Base-by-base conservation (phyloP, 192 early-diverging fungal species). In the Oehlia diaphana region DNA sequence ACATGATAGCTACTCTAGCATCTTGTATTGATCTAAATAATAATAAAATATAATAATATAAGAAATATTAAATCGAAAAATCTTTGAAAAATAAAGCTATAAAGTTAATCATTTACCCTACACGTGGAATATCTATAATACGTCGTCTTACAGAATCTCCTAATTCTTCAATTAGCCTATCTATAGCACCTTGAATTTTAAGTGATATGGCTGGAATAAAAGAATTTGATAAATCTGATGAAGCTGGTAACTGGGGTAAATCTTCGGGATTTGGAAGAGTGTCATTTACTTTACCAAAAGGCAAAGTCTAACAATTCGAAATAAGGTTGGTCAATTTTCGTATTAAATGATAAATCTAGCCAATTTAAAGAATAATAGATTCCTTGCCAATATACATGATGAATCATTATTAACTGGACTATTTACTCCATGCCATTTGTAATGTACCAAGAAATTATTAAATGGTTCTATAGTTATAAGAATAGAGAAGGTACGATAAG, bases 1-100 rank as follows among this genome's bases (percentile, higher is more conserved):
- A 99, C 63, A 99, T 80, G 31, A 98, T 87, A 0, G 87, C 95
- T 3, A 96, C 85, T 31, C 93, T 84, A 35, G 93, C 87, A 16
- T 81, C 73, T 39, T 81, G 77, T 28, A 39, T 31, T 28, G 81
- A 69, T 47, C 84, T 88, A 75, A n/a, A 49, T 58, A 21, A 62
- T 26, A 26, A 26, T n/a, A 26, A 26, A 26, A 26, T 26, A 26
- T 26, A 26, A 26, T 26, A 26, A 31, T 28, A 23, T 53, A 82
- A 53, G 3, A 72, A 63, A 28, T 69, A 68, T 79, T 35, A 39
- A 72, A 26, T 23, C 33, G 44, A 35, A 62, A 35, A 66, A 76
- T 74, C 19, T 39, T n/a, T 64, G 12, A 65, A 28, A 37, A 10
- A 49, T n/a, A 2, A 69, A 53, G 7, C 47, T 9, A 23, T 37